A percentile compares a stretch with the other conserved stretches of the same genome.
Conservation (phyloP, 2,329 filamentous ascomycete species). For the Cladosporium sp. region DNA sequence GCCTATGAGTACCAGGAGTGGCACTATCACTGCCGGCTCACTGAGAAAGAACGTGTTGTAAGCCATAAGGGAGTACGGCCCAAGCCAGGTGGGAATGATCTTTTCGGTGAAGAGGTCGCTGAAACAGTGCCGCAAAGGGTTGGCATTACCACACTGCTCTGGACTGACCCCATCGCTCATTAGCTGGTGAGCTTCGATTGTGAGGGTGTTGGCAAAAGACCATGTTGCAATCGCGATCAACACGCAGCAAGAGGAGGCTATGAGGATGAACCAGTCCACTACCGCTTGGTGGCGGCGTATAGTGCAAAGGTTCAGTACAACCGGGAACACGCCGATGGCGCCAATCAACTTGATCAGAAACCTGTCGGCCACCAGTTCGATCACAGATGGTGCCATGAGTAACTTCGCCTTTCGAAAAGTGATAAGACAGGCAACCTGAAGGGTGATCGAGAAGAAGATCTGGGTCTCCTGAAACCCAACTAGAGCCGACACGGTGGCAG, state of each 20-base stretch:
- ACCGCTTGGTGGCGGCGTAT: not conserved
- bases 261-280: not conserved
- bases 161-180: not conserved
- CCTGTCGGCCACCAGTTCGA: not conserved
- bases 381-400: not conserved
- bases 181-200: not conserved
- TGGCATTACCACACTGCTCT: not conserved
- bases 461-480: not conserved
- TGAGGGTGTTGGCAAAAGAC: not conserved
- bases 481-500: not conserved
- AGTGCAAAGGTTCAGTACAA: not conserved
- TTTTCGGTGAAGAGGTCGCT: not conserved
- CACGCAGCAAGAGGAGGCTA: not conserved
- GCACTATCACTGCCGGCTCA: not conserved
- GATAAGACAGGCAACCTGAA: not conserved
- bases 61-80: not conserved
- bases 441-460: not conserved
- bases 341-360: not conserved
- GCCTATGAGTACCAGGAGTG: not conserved
- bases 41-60: not conserved
- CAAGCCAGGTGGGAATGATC: not conserved
- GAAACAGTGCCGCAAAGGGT: not conserved
- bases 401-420: not conserved
- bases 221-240: not conserved
- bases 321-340: not conserved